Conservation (phyloP, 441 rosid species). For the Gossypium davidsonii region DNA sequence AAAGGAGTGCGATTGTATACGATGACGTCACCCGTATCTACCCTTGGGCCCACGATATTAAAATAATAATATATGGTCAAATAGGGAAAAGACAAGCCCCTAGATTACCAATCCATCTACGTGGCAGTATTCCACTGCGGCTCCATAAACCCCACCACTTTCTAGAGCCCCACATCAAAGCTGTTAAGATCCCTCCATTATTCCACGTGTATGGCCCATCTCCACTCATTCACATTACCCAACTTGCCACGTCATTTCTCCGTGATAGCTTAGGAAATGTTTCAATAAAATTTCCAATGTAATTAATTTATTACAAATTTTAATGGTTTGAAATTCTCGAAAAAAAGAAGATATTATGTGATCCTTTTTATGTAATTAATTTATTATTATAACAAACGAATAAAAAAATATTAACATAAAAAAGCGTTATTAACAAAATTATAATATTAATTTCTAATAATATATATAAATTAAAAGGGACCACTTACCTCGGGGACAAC, state of each 20-base stretch:
- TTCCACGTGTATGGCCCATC: constrained; percentile 12
- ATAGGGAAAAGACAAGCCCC: constrained; percentile 17
- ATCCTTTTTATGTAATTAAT: not conserved
- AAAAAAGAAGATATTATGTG: not conserved
- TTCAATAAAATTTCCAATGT: not conserved
- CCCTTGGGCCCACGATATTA: constrained; percentile 6
- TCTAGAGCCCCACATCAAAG: constrained; percentile 16
- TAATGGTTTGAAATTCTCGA: not conserved
- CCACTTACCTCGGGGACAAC: constrained; percentile 10
- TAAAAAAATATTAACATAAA: not conserved
- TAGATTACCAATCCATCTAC: constrained; percentile 1
- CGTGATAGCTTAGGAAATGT: not conserved
- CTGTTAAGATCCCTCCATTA: not conserved
- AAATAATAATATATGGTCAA: constrained; percentile 25
- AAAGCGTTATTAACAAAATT: too few relatives aligned
- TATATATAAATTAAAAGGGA: not conserved
- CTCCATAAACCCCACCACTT: not conserved
- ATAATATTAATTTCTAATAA: not conserved
- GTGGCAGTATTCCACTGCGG: constrained; percentile 7
- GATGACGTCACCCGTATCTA: constrained; percentile 26
- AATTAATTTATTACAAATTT: not conserved
- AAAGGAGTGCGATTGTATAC: not conserved
- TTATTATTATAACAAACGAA: too few relatives aligned
- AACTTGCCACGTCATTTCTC: constrained; percentile 9
- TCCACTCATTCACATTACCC: not conserved